These are phyloP conservation scores for Guadua angustifolia DNA, from an alignment of 176 grass and related monocot genomes.

Conservation along the genomic window DNA sequence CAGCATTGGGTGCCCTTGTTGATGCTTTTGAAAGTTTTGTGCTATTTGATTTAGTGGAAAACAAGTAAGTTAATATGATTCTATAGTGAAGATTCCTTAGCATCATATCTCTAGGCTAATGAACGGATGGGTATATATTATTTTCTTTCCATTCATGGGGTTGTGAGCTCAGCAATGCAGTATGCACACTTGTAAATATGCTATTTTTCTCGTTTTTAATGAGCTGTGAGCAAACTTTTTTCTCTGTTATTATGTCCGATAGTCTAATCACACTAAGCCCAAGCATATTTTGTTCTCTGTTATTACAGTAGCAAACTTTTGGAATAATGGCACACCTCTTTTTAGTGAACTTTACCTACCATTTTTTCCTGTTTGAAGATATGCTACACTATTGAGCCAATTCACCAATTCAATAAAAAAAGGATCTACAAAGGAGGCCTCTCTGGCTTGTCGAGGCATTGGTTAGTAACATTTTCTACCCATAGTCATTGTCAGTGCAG, in stretches of 20 bases:
- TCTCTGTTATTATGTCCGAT: too few species aligned
- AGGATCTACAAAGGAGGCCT: constrained; percentile 75
- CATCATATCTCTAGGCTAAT: not conserved
- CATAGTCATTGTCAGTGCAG: not conserved
- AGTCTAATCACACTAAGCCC: too few species aligned
- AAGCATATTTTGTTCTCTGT: too few species aligned
- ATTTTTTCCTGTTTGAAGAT: constrained; percentile 45
- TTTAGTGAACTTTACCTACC: not conserved
- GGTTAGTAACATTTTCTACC: constrained; percentile 39
- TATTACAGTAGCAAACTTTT: too few species aligned
- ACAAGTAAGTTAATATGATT: constrained; percentile 54
- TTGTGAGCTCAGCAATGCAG: too few species aligned
- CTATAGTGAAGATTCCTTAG: not conserved
- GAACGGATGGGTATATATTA: not conserved
- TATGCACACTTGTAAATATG: too few species aligned
- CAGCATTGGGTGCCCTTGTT: constrained; percentile 48
- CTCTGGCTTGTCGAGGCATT: constrained; percentile 66
- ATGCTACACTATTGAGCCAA: constrained; percentile 55
- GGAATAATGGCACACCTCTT: too few species aligned
- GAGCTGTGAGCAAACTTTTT: not conserved
- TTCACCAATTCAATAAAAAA: constrained; percentile 72
- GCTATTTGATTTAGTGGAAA: constrained; percentile 55
- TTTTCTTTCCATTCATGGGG: too few species aligned
- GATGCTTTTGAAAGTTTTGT: constrained; percentile 72
- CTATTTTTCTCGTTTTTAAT: not conserved